Evolutionary conservation across 2,329 filamentous ascomycete genomes (phyloP).

Genomic region (Phaeosphaeriaceae sp.): DNA sequence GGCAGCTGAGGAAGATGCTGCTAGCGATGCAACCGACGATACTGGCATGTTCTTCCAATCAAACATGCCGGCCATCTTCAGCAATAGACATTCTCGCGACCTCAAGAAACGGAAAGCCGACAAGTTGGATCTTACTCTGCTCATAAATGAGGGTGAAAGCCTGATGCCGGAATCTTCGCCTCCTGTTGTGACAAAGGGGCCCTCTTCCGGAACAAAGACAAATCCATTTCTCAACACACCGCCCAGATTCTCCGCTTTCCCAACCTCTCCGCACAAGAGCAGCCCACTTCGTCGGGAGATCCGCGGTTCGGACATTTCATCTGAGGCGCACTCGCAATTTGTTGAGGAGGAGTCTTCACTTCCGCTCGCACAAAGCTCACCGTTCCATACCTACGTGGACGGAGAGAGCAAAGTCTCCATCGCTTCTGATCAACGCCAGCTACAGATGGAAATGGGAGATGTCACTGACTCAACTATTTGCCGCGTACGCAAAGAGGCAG

Average conservation of each 20-base stretch:
- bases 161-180: conserved; percentile 41
- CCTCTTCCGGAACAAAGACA: conserved; percentile 17
- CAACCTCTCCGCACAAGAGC: conserved; percentile 40
- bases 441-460: conserved; percentile 40
- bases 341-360: conserved; percentile 37
- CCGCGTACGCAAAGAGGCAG: conserved; percentile 40
- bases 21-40: conserved; percentile 42
- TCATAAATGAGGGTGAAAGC: conserved; percentile 42
- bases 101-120: conserved; percentile 28
- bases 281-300: conserved; percentile 45
- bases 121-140: conserved; percentile 39
- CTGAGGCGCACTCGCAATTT: conserved; percentile 22
- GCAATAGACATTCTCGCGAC: conserved; percentile 30
- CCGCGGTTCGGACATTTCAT: conserved; percentile 33
- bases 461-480: conserved; percentile 35
- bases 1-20: conserved; percentile 20
- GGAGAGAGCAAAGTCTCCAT: conserved; percentile 31
- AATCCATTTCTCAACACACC: conserved; percentile 44
- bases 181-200: conserved; percentile 23
- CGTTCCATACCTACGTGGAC: conserved; percentile 40
- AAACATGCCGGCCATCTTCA: conserved; percentile 36
- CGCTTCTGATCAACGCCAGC: conserved; percentile 41
- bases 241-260: conserved; percentile 33
- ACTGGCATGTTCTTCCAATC: conserved; percentile 48
- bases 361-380: conserved; percentile 41